Conservation (phyloP, 805 yeast genomes). For the Starmera quercuum region DNA sequence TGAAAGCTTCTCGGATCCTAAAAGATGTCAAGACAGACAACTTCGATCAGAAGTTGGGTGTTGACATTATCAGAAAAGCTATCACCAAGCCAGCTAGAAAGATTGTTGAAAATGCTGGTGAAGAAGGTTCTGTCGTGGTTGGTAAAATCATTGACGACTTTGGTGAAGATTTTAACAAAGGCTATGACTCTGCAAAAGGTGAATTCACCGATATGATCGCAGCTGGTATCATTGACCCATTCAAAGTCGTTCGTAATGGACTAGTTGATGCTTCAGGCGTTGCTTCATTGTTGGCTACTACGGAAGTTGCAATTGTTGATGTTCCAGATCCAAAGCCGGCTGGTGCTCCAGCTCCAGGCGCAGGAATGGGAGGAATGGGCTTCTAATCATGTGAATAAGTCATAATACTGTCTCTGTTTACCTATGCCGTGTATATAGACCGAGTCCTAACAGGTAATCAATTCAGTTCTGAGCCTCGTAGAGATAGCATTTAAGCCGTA, state of each 20-base stretch:
- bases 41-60: slow-evolving; percentile 96
- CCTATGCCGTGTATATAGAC: too few relatives aligned
- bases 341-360: slow-evolving; percentile 39
- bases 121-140: slow-evolving; percentile 91
- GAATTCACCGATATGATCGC: slow-evolving; percentile 93
- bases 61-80: slow-evolving; percentile 86
- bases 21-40: slow-evolving; percentile 66
- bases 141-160: slow-evolving; percentile 60
- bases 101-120: slow-evolving; percentile 94
- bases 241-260: slow-evolving; percentile 95
- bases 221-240: slow-evolving; percentile 97
- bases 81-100: slow-evolving; percentile 93
- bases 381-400: too few relatives aligned
- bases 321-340: slow-evolving; percentile 75
- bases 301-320: slow-evolving; percentile 96
- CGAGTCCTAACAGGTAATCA: too few relatives aligned
- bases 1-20: slow-evolving; percentile 80
- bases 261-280: slow-evolving; percentile 96
- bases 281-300: slow-evolving; percentile 93
- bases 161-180: slow-evolving; percentile 72
- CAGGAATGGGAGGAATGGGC: slow-evolving; percentile 61
- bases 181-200: slow-evolving; percentile 89
- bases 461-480: too few relatives aligned
- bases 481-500: too few relatives aligned
- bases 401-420: too few relatives aligned